Evolutionary conservation across 352 stramenopile genomes (phyloP), one percentile per base, ranked within the genome.

Genomic region (Globisporangium orthogonon): DNA sequence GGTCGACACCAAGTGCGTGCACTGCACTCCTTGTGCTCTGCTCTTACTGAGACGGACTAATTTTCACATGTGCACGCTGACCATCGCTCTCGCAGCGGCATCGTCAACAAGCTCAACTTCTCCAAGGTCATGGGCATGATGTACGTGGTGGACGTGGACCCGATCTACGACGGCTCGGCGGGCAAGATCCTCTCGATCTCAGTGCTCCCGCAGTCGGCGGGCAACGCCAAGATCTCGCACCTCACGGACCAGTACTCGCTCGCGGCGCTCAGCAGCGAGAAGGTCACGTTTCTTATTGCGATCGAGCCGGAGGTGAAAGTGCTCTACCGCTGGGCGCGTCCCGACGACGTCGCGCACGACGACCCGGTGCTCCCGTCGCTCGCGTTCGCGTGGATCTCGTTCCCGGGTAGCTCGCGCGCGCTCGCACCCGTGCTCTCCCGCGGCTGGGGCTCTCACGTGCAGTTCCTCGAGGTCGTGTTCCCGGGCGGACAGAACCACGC

Each of bases 21-120:
- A 87, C 29, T n/a, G 1, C 37, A 1, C 49, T 11, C 33, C 23
- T 9, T 40, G 35, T 40, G 35, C 3, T 40, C 7, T 10, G 35
- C 1, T 13, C 35, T 40, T 11, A 11, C 5, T 7, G 6, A 13
- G 5, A 13, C 35, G 9, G 2, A 55, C 23, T 17, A 17, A 50
- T 18, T 51, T 43, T 13, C 44, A 23, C 23, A 23, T 23, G 23
- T 23, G 23, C 23, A 23, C 23, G 23, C 23, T 23, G 23, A 23
- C 23, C 23, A 2, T 28, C 17, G 6, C 29, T 52, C 11, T 39
- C 44, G 66, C 23, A 83, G 74, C 39, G 95, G 95, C 29, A 69
- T 98, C 1, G 90, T 98, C 44, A 98, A 98, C 71, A 97, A 97
- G 62, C 65, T 98, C 17, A 90, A 93, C 45, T 98, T 98, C 63